Base-by-base conservation (phyloP, 306 rosid species). In the Prunus mira region DNA sequence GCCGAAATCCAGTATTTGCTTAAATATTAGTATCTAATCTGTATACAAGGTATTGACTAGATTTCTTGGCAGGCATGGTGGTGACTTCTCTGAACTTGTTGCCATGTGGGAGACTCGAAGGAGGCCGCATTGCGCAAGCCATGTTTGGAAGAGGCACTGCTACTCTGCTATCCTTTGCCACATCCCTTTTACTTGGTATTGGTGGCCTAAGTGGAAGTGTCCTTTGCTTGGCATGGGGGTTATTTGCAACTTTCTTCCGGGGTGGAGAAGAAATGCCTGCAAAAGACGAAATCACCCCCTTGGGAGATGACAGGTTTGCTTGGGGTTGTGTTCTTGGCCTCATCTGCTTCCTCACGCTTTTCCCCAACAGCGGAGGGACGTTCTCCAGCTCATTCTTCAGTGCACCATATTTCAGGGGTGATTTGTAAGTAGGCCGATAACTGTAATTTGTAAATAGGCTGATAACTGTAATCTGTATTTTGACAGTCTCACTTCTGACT, bases 141-240 rank as follows among this genome's bases (percentile, higher is more conserved):
- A 87, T 94, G 90, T 86, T 94, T 10, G 97, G 97, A 18, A 87
- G 97, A 85, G 88, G 86, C 80, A 90, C 89, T 0, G 93, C 97
- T 0, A 62, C 90, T 1, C 52, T 94, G 49, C 91, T 94, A 34
- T 94, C 98, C 0, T 90, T 89, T 57, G 89, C 84, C 24, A 88
- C 97, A 1, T 94, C 97, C 0, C 78, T 94, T 14, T 65, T 94
- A 82, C 96, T 94, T 3, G 96, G 97, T n/a, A 67, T 88, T 2
- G 98, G 97, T 2, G 97, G 98, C 52, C 83, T 94, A 72, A 94
- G 97, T 68, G 98, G 98, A 0, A 94, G 98, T 71, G 94, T 94
- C 56, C 84, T 94, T 27, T 94, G 98, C 67, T 61, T 94, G 86
- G 94, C 98, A 51, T 94, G 98, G 98, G 98, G 98, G 14, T 81